These are phyloP conservation scores for Stephania yunnanensis DNA, from an alignment of 164 flowering plant genomes.

Conservation along the genomic window DNA sequence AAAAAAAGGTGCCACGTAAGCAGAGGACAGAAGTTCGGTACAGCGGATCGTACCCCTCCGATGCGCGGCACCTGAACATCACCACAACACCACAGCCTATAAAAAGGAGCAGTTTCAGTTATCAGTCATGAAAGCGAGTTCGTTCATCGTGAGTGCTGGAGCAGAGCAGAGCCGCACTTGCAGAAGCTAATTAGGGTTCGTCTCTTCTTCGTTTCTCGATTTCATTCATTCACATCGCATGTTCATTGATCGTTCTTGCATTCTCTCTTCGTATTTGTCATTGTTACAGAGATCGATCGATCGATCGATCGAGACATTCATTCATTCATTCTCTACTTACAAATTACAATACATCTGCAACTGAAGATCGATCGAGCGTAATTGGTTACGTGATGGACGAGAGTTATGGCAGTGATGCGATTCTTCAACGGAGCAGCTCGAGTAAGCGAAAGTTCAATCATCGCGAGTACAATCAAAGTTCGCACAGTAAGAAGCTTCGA, in stretches of 20 bases:
- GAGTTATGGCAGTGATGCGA: neutral
- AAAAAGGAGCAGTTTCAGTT: neutral
- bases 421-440: constrained; percentile 11
- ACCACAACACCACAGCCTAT: neutral
- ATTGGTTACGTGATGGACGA: neutral
- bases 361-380: constrained; percentile 2
- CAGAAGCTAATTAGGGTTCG: neutral
- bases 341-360: neutral
- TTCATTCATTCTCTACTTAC: no score
- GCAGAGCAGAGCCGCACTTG: neutral
- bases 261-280: neutral
- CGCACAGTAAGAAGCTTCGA: constrained; percentile 46
- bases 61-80: neutral
- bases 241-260: neutral
- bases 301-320: neutral
- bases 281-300: neutral
- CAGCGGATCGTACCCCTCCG: neutral
- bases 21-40: neutral
- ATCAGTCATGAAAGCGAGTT: neutral
- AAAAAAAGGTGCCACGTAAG: neutral
- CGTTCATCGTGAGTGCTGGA: neutral
- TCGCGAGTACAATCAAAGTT: constrained; percentile 1
- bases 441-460: constrained; percentile 1
- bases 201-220: neutral
- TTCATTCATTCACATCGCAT: neutral